Percentiles rank a stretch among this genome's conserved stretches.
phyloP scores from a whole-genome alignment of 2,329 filamentous ascomycete genomes.

The Lasiodiplodia sp. region DNA sequence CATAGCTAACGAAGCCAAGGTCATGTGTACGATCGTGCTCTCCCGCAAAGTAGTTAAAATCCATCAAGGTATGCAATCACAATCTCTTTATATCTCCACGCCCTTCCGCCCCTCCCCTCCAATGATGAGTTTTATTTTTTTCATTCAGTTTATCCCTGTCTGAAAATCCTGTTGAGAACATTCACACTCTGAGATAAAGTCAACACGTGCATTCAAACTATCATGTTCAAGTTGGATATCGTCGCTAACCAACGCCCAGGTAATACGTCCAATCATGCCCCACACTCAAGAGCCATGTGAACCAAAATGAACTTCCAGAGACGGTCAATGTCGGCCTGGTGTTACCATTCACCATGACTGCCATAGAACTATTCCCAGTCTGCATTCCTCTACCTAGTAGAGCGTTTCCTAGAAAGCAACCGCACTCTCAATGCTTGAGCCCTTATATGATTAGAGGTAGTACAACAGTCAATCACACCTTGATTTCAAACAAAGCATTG shows the following conservation, averaged over 20 bases:
- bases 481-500: neutral
- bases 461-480: neutral
- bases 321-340: neutral
- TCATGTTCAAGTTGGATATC: neutral
- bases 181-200: conserved; percentile 23
- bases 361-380: neutral
- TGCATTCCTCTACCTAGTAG: neutral
- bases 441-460: neutral
- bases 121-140: conserved; percentile 28
- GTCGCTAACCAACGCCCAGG: neutral
- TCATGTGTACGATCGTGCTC: neutral
- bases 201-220: neutral
- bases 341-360: too few relatives aligned
- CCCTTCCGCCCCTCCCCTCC: neutral
- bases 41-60: too few relatives aligned
- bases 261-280: neutral
- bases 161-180: conserved; percentile 26
- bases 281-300: too few relatives aligned
- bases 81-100: neutral
- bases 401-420: neutral
- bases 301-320: neutral
- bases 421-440: neutral
- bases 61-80: conserved; percentile 1
- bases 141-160: conserved; percentile 41
- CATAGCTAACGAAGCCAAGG: neutral